Conservation (phyloP, 257 asterid genomes). For the Solanum lycopersicoides region DNA sequence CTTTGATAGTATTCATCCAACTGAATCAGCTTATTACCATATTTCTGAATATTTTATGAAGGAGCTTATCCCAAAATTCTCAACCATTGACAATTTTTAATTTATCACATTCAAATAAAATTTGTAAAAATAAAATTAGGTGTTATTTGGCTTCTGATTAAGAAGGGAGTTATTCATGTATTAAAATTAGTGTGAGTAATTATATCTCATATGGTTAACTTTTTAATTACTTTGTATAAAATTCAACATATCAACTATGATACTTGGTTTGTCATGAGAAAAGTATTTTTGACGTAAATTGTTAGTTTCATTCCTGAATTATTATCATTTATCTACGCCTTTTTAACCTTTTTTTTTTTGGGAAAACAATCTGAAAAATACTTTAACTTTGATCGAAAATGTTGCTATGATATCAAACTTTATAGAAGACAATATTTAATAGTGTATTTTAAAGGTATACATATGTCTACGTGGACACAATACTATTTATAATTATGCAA, state of each 20-base stretch:
- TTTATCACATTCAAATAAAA: neutral
- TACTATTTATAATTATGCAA: too few relatives aligned
- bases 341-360: too few relatives aligned
- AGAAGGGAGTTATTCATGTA: neutral
- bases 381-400: too few relatives aligned
- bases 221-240: neutral
- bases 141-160: neutral
- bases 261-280: neutral
- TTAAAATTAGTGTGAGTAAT: neutral
- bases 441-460: too few relatives aligned
- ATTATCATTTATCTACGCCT: neutral
- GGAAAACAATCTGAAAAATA: too few relatives aligned
- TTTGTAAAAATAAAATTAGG: neutral
- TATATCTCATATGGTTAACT: neutral
- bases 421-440: too few relatives aligned
- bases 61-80: conserved; percentile 1
- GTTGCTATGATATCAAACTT: too few relatives aligned
- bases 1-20: conserved; percentile 13
- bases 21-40: neutral
- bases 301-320: too few relatives aligned
- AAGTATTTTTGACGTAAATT: neutral
- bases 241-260: neutral
- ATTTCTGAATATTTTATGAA: neutral
- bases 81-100: neutral
- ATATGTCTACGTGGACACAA: too few relatives aligned